Conservation (phyloP, 768 basidiomycete genomes). For the Suillus weaverae region DNA sequence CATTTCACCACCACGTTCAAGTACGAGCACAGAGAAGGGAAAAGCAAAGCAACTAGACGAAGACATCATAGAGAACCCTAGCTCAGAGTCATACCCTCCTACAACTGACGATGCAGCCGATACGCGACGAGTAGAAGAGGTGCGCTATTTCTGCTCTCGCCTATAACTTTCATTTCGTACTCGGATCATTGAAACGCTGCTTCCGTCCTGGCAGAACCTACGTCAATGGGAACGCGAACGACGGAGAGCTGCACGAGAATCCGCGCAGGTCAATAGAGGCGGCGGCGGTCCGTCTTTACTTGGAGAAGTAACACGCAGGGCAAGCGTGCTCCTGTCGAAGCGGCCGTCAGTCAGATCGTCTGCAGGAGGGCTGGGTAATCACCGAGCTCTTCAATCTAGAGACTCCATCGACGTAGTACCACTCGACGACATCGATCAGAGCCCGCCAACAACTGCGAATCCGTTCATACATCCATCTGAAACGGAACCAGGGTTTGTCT, state of each 20-base stretch:
- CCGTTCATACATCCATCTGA: constrained; percentile 43
- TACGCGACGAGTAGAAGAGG: constrained; percentile 72
- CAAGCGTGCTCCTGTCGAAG: constrained; percentile 56
- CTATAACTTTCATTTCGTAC: constrained; percentile 8
- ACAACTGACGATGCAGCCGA: constrained; percentile 65
- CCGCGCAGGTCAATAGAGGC: constrained; percentile 24
- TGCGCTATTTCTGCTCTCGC: constrained; percentile 29
- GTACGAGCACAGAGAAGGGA: constrained; percentile 31
- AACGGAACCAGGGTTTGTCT: not conserved
- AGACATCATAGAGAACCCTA: constrained; percentile 24
- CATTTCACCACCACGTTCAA: constrained; percentile 27
- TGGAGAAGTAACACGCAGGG: constrained; percentile 55
- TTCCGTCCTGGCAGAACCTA: constrained; percentile 53
- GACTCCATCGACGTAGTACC: constrained; percentile 56
- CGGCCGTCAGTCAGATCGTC: constrained; percentile 36
- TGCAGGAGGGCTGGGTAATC: constrained; percentile 36
- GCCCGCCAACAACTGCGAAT: constrained; percentile 44
- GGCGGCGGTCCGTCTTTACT: constrained; percentile 45
- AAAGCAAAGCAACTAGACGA: constrained; percentile 33
- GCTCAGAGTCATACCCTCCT: constrained; percentile 56
- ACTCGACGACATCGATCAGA: constrained; percentile 48
- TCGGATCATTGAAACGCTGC: constrained; percentile 5
- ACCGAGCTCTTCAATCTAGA: constrained; percentile 49
- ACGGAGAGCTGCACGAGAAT: constrained; percentile 70
- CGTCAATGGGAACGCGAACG: constrained; percentile 78